Base-by-base conservation (phyloP, 192 early-diverging fungal genomes). In the Allomyces javanicus region DNA sequence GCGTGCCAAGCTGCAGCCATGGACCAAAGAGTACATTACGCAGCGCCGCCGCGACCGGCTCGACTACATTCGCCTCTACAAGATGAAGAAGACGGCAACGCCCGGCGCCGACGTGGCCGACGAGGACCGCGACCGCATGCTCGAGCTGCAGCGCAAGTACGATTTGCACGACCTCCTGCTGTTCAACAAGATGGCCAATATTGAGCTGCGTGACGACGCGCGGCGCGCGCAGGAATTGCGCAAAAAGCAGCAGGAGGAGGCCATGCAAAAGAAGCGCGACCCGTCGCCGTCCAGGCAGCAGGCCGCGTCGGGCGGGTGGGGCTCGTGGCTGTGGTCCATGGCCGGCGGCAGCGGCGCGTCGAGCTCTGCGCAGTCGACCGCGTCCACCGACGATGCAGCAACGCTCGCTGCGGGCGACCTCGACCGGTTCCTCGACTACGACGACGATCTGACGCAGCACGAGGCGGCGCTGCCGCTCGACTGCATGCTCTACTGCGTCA, bases 151-250 rank as follows among this genome's bases (percentile, higher is more conserved):
- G 71, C 74, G 79, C 62, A 81, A 81, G 64, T 79, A 96, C 5
- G 85, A 85, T 9, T 96, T 85, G 73, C 85, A 94, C 26, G 95
- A 98, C 74, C 90, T 98, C 64, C 76, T 89, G 61, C 81, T 88
- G 62, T 98, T 94, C 68, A 74, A 92, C 23, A 82, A 83, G 25
- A 78, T 87, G 11, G 89, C 90, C 0, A 84, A 84, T 68, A 78
- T 83, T 44, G 76, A 79, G 43, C 71, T 94, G 67, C 77, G 85
- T 6, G 17, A 58, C 17, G 50, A 58, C 17, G 50, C 50, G 17
- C 33, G 33, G 9, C 33, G 33, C 7, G 33, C 33, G 33, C 33
- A 40, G 33, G 33, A 40, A 9, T 9, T 40, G 33, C 33, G 33
- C 33, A 40, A 40, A 7, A 40, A 40, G 33, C 33, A 40, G 33